Evolutionary conservation across 129 eudicot species (phyloP), one percentile per base, ranked within the genome.

Genomic region (Pittosporum tobira): DNA sequence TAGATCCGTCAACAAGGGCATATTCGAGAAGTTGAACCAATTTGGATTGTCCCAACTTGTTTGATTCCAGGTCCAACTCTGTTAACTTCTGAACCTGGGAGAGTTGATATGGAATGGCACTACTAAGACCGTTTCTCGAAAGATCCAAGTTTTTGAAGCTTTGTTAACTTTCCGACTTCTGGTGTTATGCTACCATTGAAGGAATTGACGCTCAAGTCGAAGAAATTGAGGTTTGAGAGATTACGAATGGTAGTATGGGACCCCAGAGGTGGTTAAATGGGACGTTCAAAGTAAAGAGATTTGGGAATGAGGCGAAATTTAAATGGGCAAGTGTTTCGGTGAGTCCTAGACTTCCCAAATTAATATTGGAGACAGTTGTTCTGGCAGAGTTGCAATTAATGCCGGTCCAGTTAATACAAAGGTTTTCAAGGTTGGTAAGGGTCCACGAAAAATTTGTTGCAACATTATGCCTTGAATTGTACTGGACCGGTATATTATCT

Each of bases 381-480:
- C 71, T 73, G 0, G 54, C 59, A 48, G 34, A 43, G 55, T 73
- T 74, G 72, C 93, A 89, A 7, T 49, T 52, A 50, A 85, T 71
- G 46, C 88, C 82, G 25, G 78, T 68, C 97, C 97, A 89, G 37
- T 71, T n/a, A n/a, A n/a, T 72, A 73, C 97, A 89, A 42, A 81
- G 81, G 62, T 64, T 74, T 19, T 45, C 61, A 63, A 73, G 48
- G 59, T 77, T 76, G 57, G 60, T 36, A 27, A 63, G 70, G 5
- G 86, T 79, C 97, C 97, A 89, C 22, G 93, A 79, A 46, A n/a
- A n/a, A n/a, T n/a, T n/a, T n/a, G n/a, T n/a, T n/a, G n/a, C n/a
- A n/a, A n/a, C n/a, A n/a, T n/a, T n/a, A n/a, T n/a, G n/a, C n/a
- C n/a, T n/a, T n/a, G n/a, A n/a, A n/a, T n/a, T n/a, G n/a, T n/a